phyloP scores from a whole-genome alignment of 768 basidiomycete genomes.

The Russula vinacea region DNA sequence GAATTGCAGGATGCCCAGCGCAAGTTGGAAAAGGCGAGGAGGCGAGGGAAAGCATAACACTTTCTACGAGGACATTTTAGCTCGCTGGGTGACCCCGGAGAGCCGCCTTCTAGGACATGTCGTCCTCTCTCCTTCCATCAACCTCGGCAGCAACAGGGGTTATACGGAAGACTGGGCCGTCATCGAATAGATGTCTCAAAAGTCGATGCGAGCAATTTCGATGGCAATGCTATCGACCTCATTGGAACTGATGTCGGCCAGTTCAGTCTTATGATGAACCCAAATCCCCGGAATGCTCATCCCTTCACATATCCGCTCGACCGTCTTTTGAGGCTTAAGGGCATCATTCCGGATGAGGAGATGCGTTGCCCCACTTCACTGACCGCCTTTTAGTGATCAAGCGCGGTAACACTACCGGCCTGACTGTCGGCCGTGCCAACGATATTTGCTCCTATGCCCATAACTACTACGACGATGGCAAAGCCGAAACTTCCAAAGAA shows the following conservation, averaged over 20 bases:
- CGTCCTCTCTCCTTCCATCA: neutral
- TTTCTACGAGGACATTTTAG: neutral
- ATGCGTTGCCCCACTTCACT: neutral
- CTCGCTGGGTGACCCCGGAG: neutral
- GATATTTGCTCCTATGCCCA: neutral
- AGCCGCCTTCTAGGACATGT: neutral
- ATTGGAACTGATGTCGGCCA: no score
- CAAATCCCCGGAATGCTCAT: neutral
- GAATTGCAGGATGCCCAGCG: no score
- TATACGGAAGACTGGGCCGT: neutral
- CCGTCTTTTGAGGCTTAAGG: neutral
- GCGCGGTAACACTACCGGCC: neutral
- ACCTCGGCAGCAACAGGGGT: neutral
- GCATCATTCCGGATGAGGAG: neutral
- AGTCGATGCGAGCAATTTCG: neutral
- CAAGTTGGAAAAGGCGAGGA: no score
- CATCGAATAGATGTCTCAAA: neutral
- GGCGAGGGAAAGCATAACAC: neutral
- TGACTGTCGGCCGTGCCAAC: slow-evolving; percentile 2
- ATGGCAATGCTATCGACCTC: neutral
- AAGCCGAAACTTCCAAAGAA: neutral
- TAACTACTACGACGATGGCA: neutral
- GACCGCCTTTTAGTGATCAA: neutral
- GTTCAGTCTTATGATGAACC: no score
- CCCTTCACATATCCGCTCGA: neutral